phyloP scores from a whole-genome alignment of 2,329 filamentous ascomycete genomes.

The Aspergillus proliferans region DNA sequence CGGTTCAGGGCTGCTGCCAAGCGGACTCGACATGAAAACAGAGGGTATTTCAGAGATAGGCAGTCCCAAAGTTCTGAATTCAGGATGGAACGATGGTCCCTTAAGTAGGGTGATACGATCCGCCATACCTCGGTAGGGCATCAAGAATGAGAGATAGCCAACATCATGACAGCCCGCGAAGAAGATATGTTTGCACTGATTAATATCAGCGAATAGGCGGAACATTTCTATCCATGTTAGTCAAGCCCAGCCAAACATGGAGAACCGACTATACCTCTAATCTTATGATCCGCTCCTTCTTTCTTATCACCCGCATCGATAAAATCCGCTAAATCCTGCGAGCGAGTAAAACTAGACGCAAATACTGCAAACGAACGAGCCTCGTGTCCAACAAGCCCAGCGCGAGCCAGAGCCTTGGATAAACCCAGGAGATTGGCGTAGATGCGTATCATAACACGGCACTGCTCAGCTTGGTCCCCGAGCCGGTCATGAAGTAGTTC shows the following conservation, averaged over 20 bases:
- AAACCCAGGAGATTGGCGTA: slow-evolving; percentile 52
- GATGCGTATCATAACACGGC: slow-evolving; percentile 50
- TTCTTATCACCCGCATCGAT: slow-evolving; percentile 57
- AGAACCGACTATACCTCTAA: slow-evolving; percentile 41
- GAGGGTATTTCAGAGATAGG: slow-evolving; percentile 47
- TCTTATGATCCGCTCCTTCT: slow-evolving; percentile 55
- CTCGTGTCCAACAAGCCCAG: slow-evolving; percentile 48
- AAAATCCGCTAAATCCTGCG: slow-evolving; percentile 55
- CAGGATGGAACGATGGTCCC: slow-evolving; percentile 45
- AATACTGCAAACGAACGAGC: slow-evolving; percentile 53
- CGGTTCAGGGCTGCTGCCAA: slow-evolving; percentile 16
- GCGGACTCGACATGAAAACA: slow-evolving; percentile 45
- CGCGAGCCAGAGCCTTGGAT: slow-evolving; percentile 46
- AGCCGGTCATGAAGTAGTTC: slow-evolving; percentile 38
- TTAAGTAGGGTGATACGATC: slow-evolving; percentile 53
- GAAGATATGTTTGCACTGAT: slow-evolving; percentile 59
- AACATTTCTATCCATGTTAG: slow-evolving; percentile 25
- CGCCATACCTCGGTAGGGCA: slow-evolving; percentile 44
- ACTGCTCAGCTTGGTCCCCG: slow-evolving; percentile 45
- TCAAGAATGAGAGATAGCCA: slow-evolving; percentile 53
- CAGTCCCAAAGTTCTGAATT: slow-evolving; percentile 49
- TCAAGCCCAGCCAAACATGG: slow-evolving; percentile 3
- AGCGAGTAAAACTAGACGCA: slow-evolving; percentile 51
- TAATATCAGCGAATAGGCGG: slow-evolving; percentile 50
- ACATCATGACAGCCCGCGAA: slow-evolving; percentile 58